Conservation (phyloP, 2,329 filamentous ascomycete species). For the Colletotrichum melonis region DNA sequence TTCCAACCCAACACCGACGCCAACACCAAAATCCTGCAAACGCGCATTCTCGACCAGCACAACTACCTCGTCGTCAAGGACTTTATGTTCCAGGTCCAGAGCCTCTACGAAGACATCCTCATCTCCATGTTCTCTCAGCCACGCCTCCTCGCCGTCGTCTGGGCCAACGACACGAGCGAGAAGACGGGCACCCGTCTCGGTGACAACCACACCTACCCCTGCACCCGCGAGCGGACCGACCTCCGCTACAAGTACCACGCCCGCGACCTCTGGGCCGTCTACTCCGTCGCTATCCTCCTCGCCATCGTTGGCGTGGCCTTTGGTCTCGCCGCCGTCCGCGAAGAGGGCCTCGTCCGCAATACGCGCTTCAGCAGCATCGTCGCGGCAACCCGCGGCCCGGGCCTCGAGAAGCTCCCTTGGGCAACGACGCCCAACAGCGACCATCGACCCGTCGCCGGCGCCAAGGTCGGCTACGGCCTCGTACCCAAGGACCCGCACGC, state of each 20-base stretch:
- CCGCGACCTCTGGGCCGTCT: constrained; percentile 48
- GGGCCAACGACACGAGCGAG: constrained; percentile 41
- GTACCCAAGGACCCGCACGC: constrained; percentile 36
- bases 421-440: constrained; percentile 23
- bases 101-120: constrained; percentile 49
- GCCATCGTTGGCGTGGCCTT: constrained; percentile 42
- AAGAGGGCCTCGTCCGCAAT: constrained; percentile 48
- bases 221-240: constrained; percentile 42
- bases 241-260: constrained; percentile 44
- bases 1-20: constrained; percentile 39
- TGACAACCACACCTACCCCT: constrained; percentile 41
- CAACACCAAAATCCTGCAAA: constrained; percentile 50
- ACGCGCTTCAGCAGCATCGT: constrained; percentile 52
- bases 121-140: constrained; percentile 48
- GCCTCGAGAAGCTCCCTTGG: constrained; percentile 47
- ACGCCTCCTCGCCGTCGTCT: constrained; percentile 46
- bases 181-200: constrained; percentile 36
- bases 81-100: constrained; percentile 40
- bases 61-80: constrained; percentile 43
- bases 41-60: constrained; percentile 50
- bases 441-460: constrained; percentile 25
- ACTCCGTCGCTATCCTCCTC: constrained; percentile 45
- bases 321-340: constrained; percentile 45
- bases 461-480: constrained; percentile 35
- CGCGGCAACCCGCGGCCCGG: constrained; percentile 50